Conservation (phyloP, 1,139 yeast genomes). For the Geotrichum phurueaensis region DNA sequence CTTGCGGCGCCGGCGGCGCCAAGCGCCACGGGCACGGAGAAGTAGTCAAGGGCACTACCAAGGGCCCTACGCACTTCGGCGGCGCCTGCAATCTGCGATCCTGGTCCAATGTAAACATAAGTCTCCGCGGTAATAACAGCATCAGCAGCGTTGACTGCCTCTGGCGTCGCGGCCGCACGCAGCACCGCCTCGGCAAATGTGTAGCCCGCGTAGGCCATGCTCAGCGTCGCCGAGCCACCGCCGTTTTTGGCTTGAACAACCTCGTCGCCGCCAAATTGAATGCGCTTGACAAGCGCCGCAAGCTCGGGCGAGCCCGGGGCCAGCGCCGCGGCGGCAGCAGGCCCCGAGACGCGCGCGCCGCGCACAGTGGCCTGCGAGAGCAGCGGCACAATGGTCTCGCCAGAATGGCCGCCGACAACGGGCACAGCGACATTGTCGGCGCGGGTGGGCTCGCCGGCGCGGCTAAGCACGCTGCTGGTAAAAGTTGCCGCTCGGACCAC, state of each 20-base stretch:
- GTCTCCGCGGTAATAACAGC: not conserved
- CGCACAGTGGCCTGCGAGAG: conserved; percentile 54
- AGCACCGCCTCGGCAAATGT: conserved; percentile 65
- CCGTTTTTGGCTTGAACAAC: conserved; percentile 95
- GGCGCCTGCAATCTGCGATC: not conserved
- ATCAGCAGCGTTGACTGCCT: not conserved
- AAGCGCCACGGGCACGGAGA: not conserved
- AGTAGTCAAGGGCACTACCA: not conserved
- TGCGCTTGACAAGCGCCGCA: conserved; percentile 72
- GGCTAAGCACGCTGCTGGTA: conserved; percentile 68
- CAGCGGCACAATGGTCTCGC: conserved; percentile 88
- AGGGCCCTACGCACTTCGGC: not conserved
- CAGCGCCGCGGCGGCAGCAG: conserved; percentile 35
- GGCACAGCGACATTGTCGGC: conserved; percentile 63
- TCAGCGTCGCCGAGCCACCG: conserved; percentile 87
- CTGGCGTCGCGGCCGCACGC: not conserved
- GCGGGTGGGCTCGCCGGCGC: conserved; percentile 80
- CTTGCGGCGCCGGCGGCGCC: conserved; percentile 65
- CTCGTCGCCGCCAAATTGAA: conserved; percentile 96
- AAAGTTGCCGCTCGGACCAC: conserved; percentile 86
- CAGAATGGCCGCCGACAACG: conserved; percentile 96
- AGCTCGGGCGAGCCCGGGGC: conserved; percentile 58
- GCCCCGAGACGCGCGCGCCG: conserved; percentile 37
- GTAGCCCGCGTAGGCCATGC: conserved; percentile 96
- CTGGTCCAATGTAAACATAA: not conserved